These are phyloP conservation scores for Wickerhamomyces sydowiorum DNA, from an alignment of 805 yeast species.

Conservation along the genomic window DNA sequence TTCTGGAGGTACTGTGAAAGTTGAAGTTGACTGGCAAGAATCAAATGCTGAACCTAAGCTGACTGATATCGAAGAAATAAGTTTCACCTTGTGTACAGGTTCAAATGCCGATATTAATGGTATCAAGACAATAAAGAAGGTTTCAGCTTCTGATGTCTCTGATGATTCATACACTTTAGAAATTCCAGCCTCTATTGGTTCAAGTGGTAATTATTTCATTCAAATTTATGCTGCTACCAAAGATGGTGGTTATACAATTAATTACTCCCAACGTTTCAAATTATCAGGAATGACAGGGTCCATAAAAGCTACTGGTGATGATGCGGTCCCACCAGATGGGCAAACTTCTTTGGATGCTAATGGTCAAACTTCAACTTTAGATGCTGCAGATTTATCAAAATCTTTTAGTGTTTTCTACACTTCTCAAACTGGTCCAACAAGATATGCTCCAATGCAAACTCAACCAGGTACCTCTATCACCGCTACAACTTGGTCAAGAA, in stretches of 20 bases:
- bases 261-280: constrained; percentile 61
- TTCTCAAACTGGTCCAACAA: constrained; percentile 67
- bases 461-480: constrained; percentile 79
- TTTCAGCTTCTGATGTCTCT: constrained; percentile 26
- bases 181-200: constrained; percentile 40
- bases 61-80: constrained; percentile 34
- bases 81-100: constrained; percentile 68
- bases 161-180: constrained; percentile 33
- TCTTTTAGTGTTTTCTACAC: constrained; percentile 70
- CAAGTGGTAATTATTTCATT: constrained; percentile 64
- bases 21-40: constrained; percentile 46
- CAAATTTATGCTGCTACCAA: constrained; percentile 51
- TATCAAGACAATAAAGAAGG: constrained; percentile 24
- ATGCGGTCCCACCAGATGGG: constrained; percentile 34
- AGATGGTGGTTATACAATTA: constrained; percentile 44
- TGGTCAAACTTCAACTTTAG: constrained; percentile 27
- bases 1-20: constrained; percentile 20
- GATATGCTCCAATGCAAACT: constrained; percentile 89
- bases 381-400: constrained; percentile 36
- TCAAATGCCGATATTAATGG: constrained; percentile 44
- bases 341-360: constrained; percentile 28
- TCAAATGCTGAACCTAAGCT: constrained; percentile 45
- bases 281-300: constrained; percentile 73
- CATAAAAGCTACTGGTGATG: constrained; percentile 35
- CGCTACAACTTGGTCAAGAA: constrained; percentile 54